A percentile compares a stretch with the other conserved stretches of the same genome.
Conservation (phyloP, 495 filamentous ascomycete species). For the Hypoxylon perforatum region DNA sequence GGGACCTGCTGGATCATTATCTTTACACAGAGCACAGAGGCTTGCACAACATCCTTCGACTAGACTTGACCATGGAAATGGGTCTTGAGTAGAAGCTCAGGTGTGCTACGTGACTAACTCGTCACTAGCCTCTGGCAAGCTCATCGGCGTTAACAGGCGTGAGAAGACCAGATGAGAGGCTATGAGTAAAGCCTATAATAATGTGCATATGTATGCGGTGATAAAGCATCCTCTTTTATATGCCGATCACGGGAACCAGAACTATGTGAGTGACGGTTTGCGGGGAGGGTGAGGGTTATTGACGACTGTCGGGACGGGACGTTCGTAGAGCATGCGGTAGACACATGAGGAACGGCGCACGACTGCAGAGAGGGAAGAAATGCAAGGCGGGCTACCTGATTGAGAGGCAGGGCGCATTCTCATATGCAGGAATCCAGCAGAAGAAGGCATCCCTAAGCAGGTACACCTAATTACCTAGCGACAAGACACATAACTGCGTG, state of each 20-base stretch:
- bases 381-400: slow-evolving; percentile 7
- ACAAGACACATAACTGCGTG: too few relatives aligned
- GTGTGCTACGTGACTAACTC: too few relatives aligned
- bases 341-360: slow-evolving; percentile 13
- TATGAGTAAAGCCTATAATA: not conserved
- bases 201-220: slow-evolving; percentile 18
- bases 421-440: slow-evolving; percentile 25
- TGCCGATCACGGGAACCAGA: slow-evolving; percentile 4
- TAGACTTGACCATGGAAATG: too few relatives aligned
- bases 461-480: too few relatives aligned
- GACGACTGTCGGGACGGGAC: slow-evolving; percentile 29
- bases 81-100: too few relatives aligned
- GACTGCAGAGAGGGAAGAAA: slow-evolving; percentile 8
- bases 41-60: too few relatives aligned
- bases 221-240: slow-evolving; percentile 9
- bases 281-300: slow-evolving; percentile 27
- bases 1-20: not conserved
- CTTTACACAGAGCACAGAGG: too few relatives aligned
- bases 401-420: slow-evolving; percentile 26
- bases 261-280: slow-evolving; percentile 12
- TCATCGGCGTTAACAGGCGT: not conserved
- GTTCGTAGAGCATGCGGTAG: slow-evolving; percentile 3
- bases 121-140: too few relatives aligned
- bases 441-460: slow-evolving; percentile 16
- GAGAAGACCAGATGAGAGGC: slow-evolving; percentile 1